Evolutionary conservation across 2,329 filamentous ascomycete genomes (phyloP), one percentile per base, ranked within the genome.

Genomic region (Rutstroemia sp.): DNA sequence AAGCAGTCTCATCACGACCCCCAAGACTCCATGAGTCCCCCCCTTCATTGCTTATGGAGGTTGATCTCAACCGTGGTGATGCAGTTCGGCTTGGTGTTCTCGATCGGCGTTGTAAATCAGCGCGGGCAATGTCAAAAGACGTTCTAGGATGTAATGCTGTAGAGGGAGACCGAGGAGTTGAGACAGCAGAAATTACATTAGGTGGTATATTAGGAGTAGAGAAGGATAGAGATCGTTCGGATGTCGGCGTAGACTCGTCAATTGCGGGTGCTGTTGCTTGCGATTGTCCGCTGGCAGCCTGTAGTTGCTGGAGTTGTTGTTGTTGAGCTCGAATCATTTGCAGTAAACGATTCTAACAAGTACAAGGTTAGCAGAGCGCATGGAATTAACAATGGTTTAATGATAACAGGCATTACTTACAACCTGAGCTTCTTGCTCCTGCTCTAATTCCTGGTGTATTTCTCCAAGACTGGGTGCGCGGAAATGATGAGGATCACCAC

Each of bases 301-400:
- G 81, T 19, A 86, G 77, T 49, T 81, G 77, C 59, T 81, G 78
- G 30, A 89, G 79, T 63, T 90, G 86, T 44, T 86, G 75, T 67
- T 91, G 88, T 67, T 92, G 86, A 53, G 84, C 77, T 56, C 87
- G 81, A 65, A 92, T 92, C 81, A 90, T 87, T 58, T 82, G 80
- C 46, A 92, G 77, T 2, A 92, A 79, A 10, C 88, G 83, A 67
- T 92, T 92, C 83, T 87, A 62, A 7, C 44, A 19, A 34, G 6
- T 3, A 23, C 4, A 12, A 34, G 12, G 12, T 34, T 34, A 34
- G 30, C 12, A 34, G 9, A 34, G 30, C 10, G 30, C 30, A 34
- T 14, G 10, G 12, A 12, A 34, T 12, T 12, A 14, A 12, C 2
- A 3, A 34, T 34, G 10, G 12, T 12, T 12, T 34, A 12, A 34